Percentiles rank a stretch among this genome's conserved stretches.
Evolutionary conservation across 176 grass and related monocot species (phyloP).

Genomic region (Thinopyrum elongatum): DNA sequence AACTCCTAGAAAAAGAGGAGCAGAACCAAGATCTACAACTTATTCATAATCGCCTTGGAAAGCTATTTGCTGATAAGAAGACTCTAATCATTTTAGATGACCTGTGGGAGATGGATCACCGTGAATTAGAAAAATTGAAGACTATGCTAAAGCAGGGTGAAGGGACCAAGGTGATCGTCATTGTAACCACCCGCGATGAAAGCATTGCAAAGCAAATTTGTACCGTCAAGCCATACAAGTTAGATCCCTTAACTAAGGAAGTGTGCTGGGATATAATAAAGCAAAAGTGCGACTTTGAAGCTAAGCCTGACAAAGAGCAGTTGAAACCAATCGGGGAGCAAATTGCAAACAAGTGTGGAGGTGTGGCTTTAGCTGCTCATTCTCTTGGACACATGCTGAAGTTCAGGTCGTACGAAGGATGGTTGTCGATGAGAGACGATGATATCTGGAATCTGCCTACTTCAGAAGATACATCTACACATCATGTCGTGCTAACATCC

Average conservation of each 20-base stretch:
- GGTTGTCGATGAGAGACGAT: not conserved
- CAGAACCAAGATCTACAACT: not conserved
- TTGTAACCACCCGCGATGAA: not conserved
- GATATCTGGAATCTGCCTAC: not conserved
- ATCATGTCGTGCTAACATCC: not conserved
- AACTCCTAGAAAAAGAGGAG: not conserved
- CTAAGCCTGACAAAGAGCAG: not conserved
- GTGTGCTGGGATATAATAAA: conserved; percentile 21
- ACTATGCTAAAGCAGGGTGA: not conserved
- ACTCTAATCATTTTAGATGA: not conserved
- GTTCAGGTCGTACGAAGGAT: not conserved
- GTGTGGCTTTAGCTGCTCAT: conserved; percentile 25
- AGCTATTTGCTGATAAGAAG: not conserved
- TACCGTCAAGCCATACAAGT: not conserved
- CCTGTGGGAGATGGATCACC: not conserved
- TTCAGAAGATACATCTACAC: not conserved
- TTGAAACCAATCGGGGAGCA: not conserved
- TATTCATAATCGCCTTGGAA: not conserved
- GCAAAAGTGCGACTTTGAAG: not conserved
- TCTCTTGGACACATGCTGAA: not conserved
- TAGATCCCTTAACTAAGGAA: not conserved
- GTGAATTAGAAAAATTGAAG: not conserved
- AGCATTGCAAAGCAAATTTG: not conserved
- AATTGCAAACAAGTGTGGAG: conserved; percentile 8
- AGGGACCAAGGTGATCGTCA: not conserved